Conservation (phyloP, 306 rosid species). For the Prunus campanulata region DNA sequence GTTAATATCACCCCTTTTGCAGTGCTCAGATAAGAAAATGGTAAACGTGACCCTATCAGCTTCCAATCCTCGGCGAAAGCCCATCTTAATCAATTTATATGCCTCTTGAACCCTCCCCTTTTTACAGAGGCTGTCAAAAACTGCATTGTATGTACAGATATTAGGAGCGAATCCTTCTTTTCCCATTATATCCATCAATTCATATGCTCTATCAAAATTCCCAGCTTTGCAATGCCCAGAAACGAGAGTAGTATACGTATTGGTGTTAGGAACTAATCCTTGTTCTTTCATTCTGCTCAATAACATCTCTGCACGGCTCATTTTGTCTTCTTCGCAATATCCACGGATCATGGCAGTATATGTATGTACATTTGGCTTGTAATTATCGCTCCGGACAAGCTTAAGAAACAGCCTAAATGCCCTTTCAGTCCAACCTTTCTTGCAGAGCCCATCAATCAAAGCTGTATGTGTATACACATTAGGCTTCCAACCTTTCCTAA, state of each 20-base stretch:
- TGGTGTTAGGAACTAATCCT: slow-evolving; percentile 70
- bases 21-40: slow-evolving; percentile 71
- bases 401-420: slow-evolving; percentile 88
- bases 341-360: slow-evolving; percentile 92
- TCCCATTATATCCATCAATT: slow-evolving; percentile 62
- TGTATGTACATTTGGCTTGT: slow-evolving; percentile 78
- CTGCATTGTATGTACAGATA: slow-evolving; percentile 68
- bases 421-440: slow-evolving; percentile 97
- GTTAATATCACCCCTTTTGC: slow-evolving; percentile 58
- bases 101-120: slow-evolving; percentile 71
- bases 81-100: slow-evolving; percentile 51
- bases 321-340: slow-evolving; percentile 64
- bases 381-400: slow-evolving; percentile 79
- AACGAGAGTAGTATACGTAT: slow-evolving; percentile 69
- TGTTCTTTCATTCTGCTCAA: slow-evolving; percentile 85
- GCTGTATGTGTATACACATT: slow-evolving; percentile 80
- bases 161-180: slow-evolving; percentile 71
- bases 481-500: slow-evolving; percentile 85
- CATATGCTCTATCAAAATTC: slow-evolving; percentile 60
- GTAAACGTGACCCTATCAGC: slow-evolving; percentile 70
- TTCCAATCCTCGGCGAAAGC: slow-evolving; percentile 35
- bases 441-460: slow-evolving; percentile 79
- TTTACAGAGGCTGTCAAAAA: slow-evolving; percentile 71
- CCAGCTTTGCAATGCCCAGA: slow-evolving; percentile 77
- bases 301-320: slow-evolving; percentile 84